Conservation (phyloP, 2,329 filamentous ascomycete species). For the Aspergillus felis region DNA sequence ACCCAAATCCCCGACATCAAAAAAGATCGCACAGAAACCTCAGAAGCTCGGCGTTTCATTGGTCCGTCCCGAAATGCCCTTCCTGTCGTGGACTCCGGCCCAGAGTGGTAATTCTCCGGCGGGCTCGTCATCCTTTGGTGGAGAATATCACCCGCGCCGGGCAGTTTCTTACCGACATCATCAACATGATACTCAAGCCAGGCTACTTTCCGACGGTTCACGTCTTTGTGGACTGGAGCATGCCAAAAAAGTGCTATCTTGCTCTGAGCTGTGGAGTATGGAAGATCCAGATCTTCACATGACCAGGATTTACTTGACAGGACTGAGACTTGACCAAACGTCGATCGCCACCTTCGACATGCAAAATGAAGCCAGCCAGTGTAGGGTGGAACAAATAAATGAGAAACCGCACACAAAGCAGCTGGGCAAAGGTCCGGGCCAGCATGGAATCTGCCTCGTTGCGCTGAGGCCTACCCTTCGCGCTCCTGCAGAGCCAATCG, state of each 20-base stretch:
- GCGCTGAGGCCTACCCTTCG: neutral
- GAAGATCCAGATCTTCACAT: neutral
- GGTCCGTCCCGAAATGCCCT: neutral
- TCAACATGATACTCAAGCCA: neutral
- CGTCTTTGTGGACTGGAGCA: neutral
- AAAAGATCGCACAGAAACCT: neutral
- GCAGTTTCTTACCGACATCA: neutral
- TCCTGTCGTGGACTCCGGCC: constrained; percentile 1
- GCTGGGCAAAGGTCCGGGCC: neutral
- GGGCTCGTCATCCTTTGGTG: constrained; percentile 19
- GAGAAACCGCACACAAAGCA: neutral
- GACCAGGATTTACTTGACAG: neutral
- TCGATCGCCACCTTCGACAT: no score
- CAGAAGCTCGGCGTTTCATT: neutral
- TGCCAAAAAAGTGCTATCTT: neutral
- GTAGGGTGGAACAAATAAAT: neutral
- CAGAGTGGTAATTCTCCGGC: constrained; percentile 25
- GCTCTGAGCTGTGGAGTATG: neutral
- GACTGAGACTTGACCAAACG: neutral
- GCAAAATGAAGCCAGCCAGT: no score
- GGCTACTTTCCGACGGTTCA: neutral
- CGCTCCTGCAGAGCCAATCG: neutral
- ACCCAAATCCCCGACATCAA: neutral
- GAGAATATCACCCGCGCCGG: constrained; percentile 9
- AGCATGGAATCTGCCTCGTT: neutral